Conservation (phyloP, 352 stramenopile genomes). For the Pythium graminicola region DNA sequence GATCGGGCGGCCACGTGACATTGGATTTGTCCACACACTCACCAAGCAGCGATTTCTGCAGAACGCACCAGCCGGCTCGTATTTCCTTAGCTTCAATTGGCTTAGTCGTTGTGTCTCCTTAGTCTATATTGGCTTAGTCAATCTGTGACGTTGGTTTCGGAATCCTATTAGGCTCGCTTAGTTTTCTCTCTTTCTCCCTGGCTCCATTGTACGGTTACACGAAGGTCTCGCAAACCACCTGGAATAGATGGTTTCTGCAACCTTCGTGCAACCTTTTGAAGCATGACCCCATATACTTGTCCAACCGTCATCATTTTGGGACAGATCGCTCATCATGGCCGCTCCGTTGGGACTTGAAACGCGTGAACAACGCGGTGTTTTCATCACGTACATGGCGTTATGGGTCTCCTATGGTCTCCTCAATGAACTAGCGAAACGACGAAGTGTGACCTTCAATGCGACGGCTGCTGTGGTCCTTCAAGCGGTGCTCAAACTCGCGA, state of each 20-base stretch:
- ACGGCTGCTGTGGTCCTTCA: slow-evolving; percentile 70
- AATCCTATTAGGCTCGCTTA: no score
- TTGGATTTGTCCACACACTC: no score
- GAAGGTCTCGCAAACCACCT: no score
- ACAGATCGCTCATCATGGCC: slow-evolving; percentile 19
- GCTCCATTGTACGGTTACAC: no score
- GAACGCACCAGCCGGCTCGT: no score
- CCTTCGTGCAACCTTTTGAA: neutral
- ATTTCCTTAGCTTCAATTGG: no score
- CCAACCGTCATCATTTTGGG: neutral
- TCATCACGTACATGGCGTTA: slow-evolving; percentile 73
- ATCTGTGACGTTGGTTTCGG: no score
- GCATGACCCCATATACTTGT: no score
- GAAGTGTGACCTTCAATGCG: slow-evolving; percentile 65
- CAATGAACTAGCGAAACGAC: slow-evolving; percentile 69
- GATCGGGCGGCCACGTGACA: no score
- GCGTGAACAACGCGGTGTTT: slow-evolving; percentile 57
- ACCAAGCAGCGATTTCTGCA: no score
- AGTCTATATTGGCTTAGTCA: no score
- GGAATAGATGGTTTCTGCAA: neutral
- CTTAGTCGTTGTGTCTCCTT: no score
- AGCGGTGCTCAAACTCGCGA: slow-evolving; percentile 58
- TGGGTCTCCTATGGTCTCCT: slow-evolving; percentile 75
- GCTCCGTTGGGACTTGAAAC: slow-evolving; percentile 70
- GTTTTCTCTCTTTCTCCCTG: neutral